Conservation (phyloP, 805 yeast genomes). For the Barnettozyma sp. region DNA sequence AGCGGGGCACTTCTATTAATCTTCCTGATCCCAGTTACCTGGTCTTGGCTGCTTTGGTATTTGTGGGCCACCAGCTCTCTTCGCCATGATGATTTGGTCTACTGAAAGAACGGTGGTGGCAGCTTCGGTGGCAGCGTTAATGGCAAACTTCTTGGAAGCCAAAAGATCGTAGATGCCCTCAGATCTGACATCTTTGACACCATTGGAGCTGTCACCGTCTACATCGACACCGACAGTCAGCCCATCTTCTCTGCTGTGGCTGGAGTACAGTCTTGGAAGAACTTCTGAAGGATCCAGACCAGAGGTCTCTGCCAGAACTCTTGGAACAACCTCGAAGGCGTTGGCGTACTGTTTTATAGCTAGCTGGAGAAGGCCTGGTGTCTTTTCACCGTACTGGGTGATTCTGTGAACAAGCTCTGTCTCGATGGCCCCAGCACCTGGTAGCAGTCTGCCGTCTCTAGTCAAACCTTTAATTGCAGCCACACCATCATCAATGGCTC, state of each 20-base stretch:
- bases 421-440: constrained; percentile 97
- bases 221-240: constrained; percentile 62
- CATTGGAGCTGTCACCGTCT: constrained; percentile 62
- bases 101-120: constrained; percentile 85
- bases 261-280: constrained; percentile 83
- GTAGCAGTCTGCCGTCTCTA: constrained; percentile 71
- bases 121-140: constrained; percentile 92
- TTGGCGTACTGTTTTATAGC: constrained; percentile 92
- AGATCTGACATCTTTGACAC: constrained; percentile 62
- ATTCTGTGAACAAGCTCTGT: constrained; percentile 77
- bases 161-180: constrained; percentile 74
- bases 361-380: constrained; percentile 87
- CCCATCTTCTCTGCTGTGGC: constrained; percentile 52
- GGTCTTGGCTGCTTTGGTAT: constrained; percentile 77
- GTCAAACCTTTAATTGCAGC: constrained; percentile 84
- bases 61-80: constrained; percentile 98
- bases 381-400: constrained; percentile 81
- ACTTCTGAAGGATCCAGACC: constrained; percentile 88
- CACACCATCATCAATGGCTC: constrained; percentile 97
- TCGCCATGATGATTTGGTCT: constrained; percentile 97
- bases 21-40: constrained; percentile 95
- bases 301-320: constrained; percentile 88
- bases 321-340: constrained; percentile 91
- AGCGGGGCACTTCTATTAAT: too few relatives aligned
- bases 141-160: constrained; percentile 77